These are phyloP conservation scores for Saccharomycopsis babjevae DNA, from an alignment of 805 yeast genomes.

Conservation along the genomic window DNA sequence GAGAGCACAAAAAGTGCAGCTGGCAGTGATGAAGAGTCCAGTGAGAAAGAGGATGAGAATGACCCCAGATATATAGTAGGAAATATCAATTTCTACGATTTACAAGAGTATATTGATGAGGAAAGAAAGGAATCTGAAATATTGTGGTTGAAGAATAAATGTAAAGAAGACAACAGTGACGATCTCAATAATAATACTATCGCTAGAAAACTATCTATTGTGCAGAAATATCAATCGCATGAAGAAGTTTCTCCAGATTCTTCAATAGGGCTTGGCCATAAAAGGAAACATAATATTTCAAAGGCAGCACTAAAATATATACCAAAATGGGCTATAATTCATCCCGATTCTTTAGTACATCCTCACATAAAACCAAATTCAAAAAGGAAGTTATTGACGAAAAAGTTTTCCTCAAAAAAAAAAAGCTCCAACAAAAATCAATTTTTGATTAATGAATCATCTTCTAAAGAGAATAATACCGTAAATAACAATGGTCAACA, in stretches of 20 bases:
- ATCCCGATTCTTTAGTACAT: not conserved
- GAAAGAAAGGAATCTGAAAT: conserved; percentile 40
- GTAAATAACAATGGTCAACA: not conserved
- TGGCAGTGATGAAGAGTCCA: conserved; percentile 52
- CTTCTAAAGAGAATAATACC: not conserved
- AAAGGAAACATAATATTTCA: conserved; percentile 4
- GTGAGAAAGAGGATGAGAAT: conserved; percentile 93
- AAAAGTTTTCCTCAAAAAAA: not conserved
- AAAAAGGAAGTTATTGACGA: not conserved
- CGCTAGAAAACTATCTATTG: not conserved
- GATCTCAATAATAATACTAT: not conserved
- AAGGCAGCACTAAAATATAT: conserved; percentile 12
- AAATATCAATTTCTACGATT: conserved; percentile 86
- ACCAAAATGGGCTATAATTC: conserved; percentile 11
- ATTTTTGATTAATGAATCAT: not conserved
- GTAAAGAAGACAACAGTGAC: not conserved
- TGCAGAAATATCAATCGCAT: not conserved
- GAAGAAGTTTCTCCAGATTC: not conserved
- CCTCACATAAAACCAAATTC: not conserved
- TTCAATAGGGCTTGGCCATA: not conserved
- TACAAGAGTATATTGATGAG: conserved; percentile 68
- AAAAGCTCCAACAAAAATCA: not conserved
- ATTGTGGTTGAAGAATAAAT: conserved; percentile 19
- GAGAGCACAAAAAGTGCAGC: not conserved
- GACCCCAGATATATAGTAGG: conserved; percentile 43